Percentiles rank a stretch among this genome's conserved stretches.
phyloP scores from a whole-genome alignment of 805 yeast species.

The Metschnikowia arizonensis region DNA sequence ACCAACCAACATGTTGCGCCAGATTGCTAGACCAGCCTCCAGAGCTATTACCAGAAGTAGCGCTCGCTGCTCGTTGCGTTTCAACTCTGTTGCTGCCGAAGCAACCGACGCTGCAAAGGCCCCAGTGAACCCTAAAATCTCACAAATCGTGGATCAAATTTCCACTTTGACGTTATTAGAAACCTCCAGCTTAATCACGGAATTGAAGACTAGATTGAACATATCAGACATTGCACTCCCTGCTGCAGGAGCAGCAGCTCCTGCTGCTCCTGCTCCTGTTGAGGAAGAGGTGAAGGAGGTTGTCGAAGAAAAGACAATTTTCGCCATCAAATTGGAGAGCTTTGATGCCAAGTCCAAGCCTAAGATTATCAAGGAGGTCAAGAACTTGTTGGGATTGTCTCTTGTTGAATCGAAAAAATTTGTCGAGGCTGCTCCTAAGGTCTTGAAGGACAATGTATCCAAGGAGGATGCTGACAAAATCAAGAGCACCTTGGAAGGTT shows the following conservation, averaged over 20 bases:
- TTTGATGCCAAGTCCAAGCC: conserved; percentile 95
- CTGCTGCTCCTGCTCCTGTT: conserved; percentile 60
- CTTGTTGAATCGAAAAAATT: conserved; percentile 96
- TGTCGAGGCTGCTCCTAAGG: conserved; percentile 96
- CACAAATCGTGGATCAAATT: conserved; percentile 84
- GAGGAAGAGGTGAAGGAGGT: conserved; percentile 72
- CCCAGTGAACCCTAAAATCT: conserved; percentile 82
- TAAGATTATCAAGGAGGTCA: conserved; percentile 95
- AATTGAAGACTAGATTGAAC: conserved; percentile 75
- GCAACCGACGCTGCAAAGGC: conserved; percentile 29
- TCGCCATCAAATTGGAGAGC: conserved; percentile 85
- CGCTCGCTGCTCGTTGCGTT: conserved; percentile 33
- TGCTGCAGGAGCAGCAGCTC: conserved; percentile 52
- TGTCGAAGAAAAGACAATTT: conserved; percentile 87
- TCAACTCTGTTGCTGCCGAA: conserved; percentile 45
- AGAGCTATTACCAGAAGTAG: conserved; percentile 30
- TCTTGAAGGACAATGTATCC: conserved; percentile 89
- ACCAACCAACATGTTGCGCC: conserved; percentile 29
- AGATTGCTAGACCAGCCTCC: conserved; percentile 34
- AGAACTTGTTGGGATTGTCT: conserved; percentile 83
- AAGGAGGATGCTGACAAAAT: conserved; percentile 98
- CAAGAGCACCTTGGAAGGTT: conserved; percentile 84
- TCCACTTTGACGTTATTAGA: conserved; percentile 87
- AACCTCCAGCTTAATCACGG: conserved; percentile 81
- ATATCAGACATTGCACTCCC: conserved; percentile 92